A percentile compares a stretch with the other conserved stretches of the same genome.
Evolutionary conservation across 345 rosid genomes (phyloP).

Genomic region (Erucastrum elatum): DNA sequence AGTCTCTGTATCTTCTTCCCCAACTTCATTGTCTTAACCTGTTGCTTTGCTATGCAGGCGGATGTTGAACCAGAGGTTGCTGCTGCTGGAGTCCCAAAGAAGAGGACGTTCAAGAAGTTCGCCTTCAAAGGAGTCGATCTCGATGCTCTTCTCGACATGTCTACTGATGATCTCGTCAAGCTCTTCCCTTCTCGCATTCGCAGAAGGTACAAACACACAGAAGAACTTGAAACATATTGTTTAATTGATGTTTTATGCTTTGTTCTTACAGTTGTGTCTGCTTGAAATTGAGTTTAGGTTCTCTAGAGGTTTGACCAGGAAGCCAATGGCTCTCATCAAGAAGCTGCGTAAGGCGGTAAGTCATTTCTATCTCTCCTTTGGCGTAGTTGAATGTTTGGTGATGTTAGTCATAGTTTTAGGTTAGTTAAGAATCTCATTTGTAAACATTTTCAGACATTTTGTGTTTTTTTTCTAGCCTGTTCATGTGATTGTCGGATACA

Average conservation of each 20-base stretch:
- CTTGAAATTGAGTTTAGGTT: conserved; percentile 52
- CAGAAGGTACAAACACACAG: conserved; percentile 57
- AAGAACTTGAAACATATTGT: background rate
- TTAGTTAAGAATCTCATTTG: background rate
- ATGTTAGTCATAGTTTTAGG: background rate
- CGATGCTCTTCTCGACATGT: conserved; percentile 90
- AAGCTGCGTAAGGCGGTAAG: conserved; percentile 81
- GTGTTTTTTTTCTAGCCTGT: background rate
- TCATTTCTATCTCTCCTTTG: background rate
- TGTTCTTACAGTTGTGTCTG: background rate
- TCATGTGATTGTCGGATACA: background rate
- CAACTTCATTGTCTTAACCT: background rate
- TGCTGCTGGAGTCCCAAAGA: conserved; percentile 58
- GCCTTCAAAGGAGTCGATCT: conserved; percentile 84
- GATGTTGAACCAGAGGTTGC: conserved; percentile 54
- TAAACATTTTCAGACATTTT: background rate
- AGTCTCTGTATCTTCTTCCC: conserved; percentile 1
- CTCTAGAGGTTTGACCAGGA: conserved; percentile 83
- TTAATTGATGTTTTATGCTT: background rate
- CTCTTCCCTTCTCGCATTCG: conserved; percentile 88
- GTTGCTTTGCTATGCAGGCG: conserved; percentile 39
- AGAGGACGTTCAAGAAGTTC: conserved; percentile 90
- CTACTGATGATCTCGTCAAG: conserved; percentile 92
- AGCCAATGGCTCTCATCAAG: conserved; percentile 87
- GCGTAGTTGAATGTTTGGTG: background rate